These are phyloP conservation scores for Begonia peltatifolia DNA, from an alignment of 306 rosid species.

Conservation along the genomic window DNA sequence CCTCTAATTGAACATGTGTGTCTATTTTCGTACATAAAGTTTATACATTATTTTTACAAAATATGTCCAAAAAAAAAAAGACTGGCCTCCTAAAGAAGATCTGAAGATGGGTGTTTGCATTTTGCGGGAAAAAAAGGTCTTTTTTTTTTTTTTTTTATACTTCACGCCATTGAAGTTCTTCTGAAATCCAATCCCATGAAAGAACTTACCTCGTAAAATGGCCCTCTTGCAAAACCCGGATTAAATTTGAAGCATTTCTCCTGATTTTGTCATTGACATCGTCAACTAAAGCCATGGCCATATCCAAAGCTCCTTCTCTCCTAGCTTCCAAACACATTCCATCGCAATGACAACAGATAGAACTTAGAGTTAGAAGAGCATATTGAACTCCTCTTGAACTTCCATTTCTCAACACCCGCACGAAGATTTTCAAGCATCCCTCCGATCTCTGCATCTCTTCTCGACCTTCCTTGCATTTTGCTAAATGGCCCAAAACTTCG, in stretches of 20 bases:
- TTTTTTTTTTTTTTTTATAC: constrained; percentile 5
- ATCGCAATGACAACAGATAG: constrained; percentile 36
- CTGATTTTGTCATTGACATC: constrained; percentile 47
- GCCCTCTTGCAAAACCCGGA: constrained; percentile 32
- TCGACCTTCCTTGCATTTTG: constrained; percentile 55
- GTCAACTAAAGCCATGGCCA: constrained; percentile 30
- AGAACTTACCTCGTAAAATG: not conserved
- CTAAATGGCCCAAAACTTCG: constrained; percentile 57
- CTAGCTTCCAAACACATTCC: constrained; percentile 23
- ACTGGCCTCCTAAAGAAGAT: constrained; percentile 28
- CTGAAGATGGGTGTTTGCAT: constrained; percentile 14
- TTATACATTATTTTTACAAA: constrained; percentile 35
- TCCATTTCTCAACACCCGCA: constrained; percentile 40
- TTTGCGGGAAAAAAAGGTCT: constrained; percentile 18
- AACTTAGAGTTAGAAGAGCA: constrained; percentile 39
- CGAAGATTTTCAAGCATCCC: constrained; percentile 41
- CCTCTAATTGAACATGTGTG: constrained; percentile 5
- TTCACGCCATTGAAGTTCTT: not conserved
- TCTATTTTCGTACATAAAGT: constrained; percentile 34
- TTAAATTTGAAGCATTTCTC: constrained; percentile 39
- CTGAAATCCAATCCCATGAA: not conserved
- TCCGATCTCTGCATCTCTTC: constrained; percentile 42
- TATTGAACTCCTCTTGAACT: constrained; percentile 49
- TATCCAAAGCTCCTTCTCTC: constrained; percentile 37
- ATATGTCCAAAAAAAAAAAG: constrained; percentile 17